Base-by-base conservation (phyloP, 352 stramenopile species). In the Phytophthora constricta region DNA sequence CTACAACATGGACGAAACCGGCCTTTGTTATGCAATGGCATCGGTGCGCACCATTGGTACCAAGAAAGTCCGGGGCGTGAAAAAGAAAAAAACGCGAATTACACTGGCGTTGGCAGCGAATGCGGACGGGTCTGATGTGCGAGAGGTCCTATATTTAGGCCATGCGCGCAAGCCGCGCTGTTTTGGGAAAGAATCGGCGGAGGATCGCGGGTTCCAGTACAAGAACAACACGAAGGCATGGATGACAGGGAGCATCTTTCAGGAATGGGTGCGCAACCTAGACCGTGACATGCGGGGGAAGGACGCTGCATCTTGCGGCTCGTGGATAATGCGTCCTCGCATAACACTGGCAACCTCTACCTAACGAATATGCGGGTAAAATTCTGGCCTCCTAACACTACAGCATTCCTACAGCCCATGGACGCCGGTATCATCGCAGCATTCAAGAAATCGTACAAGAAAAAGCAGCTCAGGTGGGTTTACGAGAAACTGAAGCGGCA, bases 31-130 rank as follows among this genome's bases (percentile, higher is more conserved):
- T 19, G 59, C 50, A 11, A 48, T 60, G 42, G 25, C 59, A 2
- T 49, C 59, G 10, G 22, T 17, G 9, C 58, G 58, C 1, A 54
- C 39, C 14, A 60, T 67, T 9, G 55, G 49, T 27, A 61, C 42
- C 1, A 53, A 33, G 25, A 17, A 20, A 4, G 14, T 23, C 1
- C 27, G 28, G 2, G 50, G 49, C 16, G 23, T 58, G 13, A 62
- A 68, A 33, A 51, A 52, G 25, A 57, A 61, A 5, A 53, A 62
- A 42, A 62, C 51, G 10, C 2, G 51, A 10, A 57, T 68, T 13
- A 57, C 52, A 0, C 5, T 68, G 9, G 26, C 34, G 14, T 31
- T n/a, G n/a, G n/a, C n/a, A n/a, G n/a, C n/a, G n/a, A n/a, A n/a
- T n/a, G n/a, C n/a, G n/a, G n/a, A n/a, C n/a, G n/a, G n/a, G n/a